A percentile compares a stretch with the other conserved stretches of the same genome.
Evolutionary conservation across 2,329 filamentous ascomycete species (phyloP).

Genomic region (Anthostomella pinea): DNA sequence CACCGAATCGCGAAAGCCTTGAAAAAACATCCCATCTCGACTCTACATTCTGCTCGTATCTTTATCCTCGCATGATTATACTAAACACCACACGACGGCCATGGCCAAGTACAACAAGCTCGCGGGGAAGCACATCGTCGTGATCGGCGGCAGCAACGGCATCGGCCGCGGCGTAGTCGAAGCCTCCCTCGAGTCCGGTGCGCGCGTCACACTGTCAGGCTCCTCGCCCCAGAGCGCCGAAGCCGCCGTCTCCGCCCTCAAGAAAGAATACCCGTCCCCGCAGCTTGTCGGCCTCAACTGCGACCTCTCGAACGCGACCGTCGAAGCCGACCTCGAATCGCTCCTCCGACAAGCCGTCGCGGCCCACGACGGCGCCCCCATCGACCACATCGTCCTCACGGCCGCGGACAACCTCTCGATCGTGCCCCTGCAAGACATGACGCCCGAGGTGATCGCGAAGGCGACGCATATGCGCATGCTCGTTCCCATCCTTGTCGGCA

Average conservation of each 20-base stretch:
- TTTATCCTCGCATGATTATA: too few species aligned
- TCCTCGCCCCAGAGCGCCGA: constrained; percentile 21
- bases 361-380: constrained; percentile 6
- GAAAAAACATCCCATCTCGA: too few species aligned
- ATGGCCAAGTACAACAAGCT: constrained; percentile 33
- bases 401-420: constrained; percentile 30
- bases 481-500: constrained; percentile 34
- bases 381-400: constrained; percentile 30
- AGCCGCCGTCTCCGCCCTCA: constrained; percentile 19
- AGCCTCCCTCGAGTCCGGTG: constrained; percentile 22
- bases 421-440: constrained; percentile 20
- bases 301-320: constrained; percentile 20
- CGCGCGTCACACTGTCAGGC: constrained; percentile 23
- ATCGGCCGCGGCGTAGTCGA: constrained; percentile 30
- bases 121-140: constrained; percentile 29
- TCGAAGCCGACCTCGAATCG: constrained; percentile 25
- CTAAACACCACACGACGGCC: constrained; percentile 1
- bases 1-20: too few species aligned
- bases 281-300: constrained; percentile 18
- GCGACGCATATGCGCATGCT: constrained; percentile 31
- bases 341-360: constrained; percentile 14
- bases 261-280: constrained; percentile 14
- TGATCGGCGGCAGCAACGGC: constrained; percentile 28
- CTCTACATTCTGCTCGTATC: too few species aligned
- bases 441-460: constrained; percentile 22